Percentiles rank a stretch among this genome's conserved stretches.
Evolutionary conservation across 306 rosid species (phyloP).

Genomic region (Abrus pulchellus): DNA sequence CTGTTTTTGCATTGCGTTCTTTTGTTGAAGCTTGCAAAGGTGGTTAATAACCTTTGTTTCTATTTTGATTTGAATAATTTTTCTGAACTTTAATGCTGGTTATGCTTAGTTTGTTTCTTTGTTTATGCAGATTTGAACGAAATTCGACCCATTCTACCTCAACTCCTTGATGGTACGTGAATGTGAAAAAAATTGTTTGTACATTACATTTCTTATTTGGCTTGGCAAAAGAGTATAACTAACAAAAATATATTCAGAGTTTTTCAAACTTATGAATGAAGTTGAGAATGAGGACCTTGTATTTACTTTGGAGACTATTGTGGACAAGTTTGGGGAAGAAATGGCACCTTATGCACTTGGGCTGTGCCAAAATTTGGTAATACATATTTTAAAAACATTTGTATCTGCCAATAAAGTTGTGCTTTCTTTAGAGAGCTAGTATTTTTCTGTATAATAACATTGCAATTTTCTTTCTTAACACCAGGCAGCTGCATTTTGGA

Average conservation of each 20-base stretch:
- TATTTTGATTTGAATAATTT: slow-evolving; percentile 26
- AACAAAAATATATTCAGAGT: slow-evolving; percentile 63
- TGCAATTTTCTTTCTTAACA: neutral
- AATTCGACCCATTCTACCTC: slow-evolving; percentile 92
- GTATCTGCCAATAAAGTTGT: slow-evolving; percentile 15
- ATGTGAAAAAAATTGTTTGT: slow-evolving; percentile 17
- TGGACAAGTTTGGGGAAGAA: slow-evolving; percentile 98
- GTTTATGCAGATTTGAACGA: slow-evolving; percentile 81
- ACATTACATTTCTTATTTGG: slow-evolving; percentile 18
- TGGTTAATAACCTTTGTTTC: slow-evolving; percentile 36
- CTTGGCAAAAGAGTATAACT: slow-evolving; percentile 39
- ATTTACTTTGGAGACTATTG: slow-evolving; percentile 96
- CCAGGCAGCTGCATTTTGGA: slow-evolving; percentile 95
- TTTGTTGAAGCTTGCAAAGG: slow-evolving; percentile 97
- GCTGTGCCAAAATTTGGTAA: slow-evolving; percentile 93
- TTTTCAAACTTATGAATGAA: slow-evolving; percentile 96
- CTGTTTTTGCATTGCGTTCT: slow-evolving; percentile 93
- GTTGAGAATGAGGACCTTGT: slow-evolving; percentile 98
- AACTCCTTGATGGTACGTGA: slow-evolving; percentile 90
- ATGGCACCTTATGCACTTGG: slow-evolving; percentile 99
- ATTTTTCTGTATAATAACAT: slow-evolving; percentile 13
- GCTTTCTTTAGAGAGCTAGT: slow-evolving; percentile 16
- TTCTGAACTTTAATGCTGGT: neutral
- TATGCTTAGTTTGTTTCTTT: slow-evolving; percentile 27
- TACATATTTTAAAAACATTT: slow-evolving; percentile 7